Evolutionary conservation across 2,329 filamentous ascomycete species (phyloP).

Genomic region (Balansia obtecta): DNA sequence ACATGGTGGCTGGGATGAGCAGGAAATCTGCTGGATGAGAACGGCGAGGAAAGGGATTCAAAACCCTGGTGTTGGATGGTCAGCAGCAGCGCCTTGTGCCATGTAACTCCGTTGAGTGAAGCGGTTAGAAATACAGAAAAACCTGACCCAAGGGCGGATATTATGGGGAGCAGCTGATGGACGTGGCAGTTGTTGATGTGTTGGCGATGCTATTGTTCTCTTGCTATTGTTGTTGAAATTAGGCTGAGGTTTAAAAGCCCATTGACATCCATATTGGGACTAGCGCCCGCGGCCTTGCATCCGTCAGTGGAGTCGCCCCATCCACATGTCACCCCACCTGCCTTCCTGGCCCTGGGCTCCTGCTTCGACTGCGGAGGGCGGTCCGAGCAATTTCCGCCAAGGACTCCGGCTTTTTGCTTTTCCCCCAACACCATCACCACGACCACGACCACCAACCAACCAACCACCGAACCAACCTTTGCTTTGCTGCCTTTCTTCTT

Average conservation of each 20-base stretch:
- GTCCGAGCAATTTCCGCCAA: too few species aligned
- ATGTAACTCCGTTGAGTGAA: not conserved
- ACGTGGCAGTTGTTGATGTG: not conserved
- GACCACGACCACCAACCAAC: too few species aligned
- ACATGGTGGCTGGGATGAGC: too few species aligned
- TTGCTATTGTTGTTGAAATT: conserved; percentile 21
- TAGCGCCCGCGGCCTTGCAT: conserved; percentile 16
- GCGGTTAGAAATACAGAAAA: not conserved
- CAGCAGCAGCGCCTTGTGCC: not conserved
- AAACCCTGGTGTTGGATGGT: not conserved
- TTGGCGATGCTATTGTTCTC: conserved; percentile 16
- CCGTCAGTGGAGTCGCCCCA: conserved; percentile 6
- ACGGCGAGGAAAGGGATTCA: not conserved
- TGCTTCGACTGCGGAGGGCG: not conserved
- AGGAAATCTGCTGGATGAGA: too few species aligned
- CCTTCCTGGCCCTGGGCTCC: too few species aligned
- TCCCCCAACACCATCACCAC: too few species aligned
- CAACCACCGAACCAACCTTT: too few species aligned
- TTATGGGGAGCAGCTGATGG: not conserved
- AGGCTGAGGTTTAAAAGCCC: conserved; percentile 10
- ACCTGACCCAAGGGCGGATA: not conserved
- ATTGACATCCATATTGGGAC: conserved; percentile 15
- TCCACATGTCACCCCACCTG: too few species aligned
- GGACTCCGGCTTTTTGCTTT: not conserved
- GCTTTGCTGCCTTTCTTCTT: too few species aligned